Base-by-base conservation (phyloP, 306 rosid species). In the Trifolium pratense region DNA sequence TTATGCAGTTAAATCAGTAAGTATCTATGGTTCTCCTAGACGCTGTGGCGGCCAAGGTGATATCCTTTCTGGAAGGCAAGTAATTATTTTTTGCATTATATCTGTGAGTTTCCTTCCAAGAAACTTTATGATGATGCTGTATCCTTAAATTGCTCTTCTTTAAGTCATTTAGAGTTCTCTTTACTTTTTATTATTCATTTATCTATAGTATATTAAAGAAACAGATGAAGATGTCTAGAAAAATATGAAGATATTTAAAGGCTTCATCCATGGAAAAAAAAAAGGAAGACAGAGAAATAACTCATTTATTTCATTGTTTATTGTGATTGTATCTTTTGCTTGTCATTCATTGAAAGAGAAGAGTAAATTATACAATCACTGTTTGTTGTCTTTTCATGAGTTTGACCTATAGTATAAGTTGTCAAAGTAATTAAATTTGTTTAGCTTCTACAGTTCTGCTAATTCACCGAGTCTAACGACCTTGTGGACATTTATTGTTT, bases 11-110 rank as follows among this genome's bases (percentile, higher is more conserved):
- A 82, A 80, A 78, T 88, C 95, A 63, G 95, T 90, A 61, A 86
- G 92, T 83, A 80, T 90, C 67, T 87, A 84, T 45, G 97, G 98
- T 72, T 92, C 96, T 84, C 95, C 92, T 67, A 87, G 98, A 56
- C 92, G 98, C 66, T 92, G 97, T 70, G 97, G 97, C 45, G 98
- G 97, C 70, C 98, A 93, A 81, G 98, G 98, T 40, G 98, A 93
- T 78, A 87, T 93, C 76, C 98, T 93, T 80, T 90, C 96, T 77
- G 98, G 98, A 87, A 93, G 97, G 98, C 83, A 87, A 83, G 98
- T 82, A 21, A 37, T 43, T 48, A 15, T 9, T 10, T n/a, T 71
- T 34, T 40, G 73, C 56, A 53, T 46, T 37, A 17, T 70, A 40
- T 37, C 36, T 58, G 25, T 18, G 69, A 21, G 65, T 31, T 45